A percentile compares a stretch with the other conserved stretches of the same genome.
phyloP scores from a whole-genome alignment of 495 filamentous ascomycete genomes.

The Hypomontagnella submonticulosa region DNA sequence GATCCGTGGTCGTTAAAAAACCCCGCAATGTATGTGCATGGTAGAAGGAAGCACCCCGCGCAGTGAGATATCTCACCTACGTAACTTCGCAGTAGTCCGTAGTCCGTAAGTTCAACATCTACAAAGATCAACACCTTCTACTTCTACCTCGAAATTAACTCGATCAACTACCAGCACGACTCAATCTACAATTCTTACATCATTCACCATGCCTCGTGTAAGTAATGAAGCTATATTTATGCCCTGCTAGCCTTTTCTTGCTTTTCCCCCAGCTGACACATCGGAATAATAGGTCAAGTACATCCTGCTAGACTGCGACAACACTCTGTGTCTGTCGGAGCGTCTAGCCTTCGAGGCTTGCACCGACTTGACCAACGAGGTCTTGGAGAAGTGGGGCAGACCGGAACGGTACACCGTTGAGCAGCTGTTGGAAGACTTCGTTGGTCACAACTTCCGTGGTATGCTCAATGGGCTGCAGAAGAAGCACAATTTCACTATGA shows the following conservation, averaged over 20 bases:
- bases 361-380: slow-evolving; percentile 91
- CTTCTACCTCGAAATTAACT: slow-evolving; percentile 13
- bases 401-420: slow-evolving; percentile 81
- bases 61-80: slow-evolving; percentile 11
- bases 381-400: slow-evolving; percentile 74
- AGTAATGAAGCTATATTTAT: slow-evolving; percentile 24
- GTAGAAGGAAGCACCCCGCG: slow-evolving; percentile 42
- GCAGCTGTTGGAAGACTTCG: slow-evolving; percentile 85
- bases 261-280: slow-evolving; percentile 26
- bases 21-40: slow-evolving; percentile 38
- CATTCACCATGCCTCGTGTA: slow-evolving; percentile 51
- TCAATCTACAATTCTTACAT: slow-evolving; percentile 20
- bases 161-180: slow-evolving; percentile 17
- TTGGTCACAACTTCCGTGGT: slow-evolving; percentile 96
- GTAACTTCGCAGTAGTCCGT: slow-evolving; percentile 27
- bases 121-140: slow-evolving; percentile 25
- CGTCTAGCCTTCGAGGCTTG: slow-evolving; percentile 93
- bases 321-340: slow-evolving; percentile 95
- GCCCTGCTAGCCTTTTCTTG: neutral
- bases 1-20: slow-evolving; percentile 33
- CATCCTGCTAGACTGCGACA: slow-evolving; percentile 97
- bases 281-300: slow-evolving; percentile 69
- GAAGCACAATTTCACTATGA: slow-evolving; percentile 79
- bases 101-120: slow-evolving; percentile 5
- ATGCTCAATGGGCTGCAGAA: slow-evolving; percentile 78